These are phyloP conservation scores for Favolaschia claudopus DNA, from an alignment of 768 basidiomycete species.

Conservation along the genomic window DNA sequence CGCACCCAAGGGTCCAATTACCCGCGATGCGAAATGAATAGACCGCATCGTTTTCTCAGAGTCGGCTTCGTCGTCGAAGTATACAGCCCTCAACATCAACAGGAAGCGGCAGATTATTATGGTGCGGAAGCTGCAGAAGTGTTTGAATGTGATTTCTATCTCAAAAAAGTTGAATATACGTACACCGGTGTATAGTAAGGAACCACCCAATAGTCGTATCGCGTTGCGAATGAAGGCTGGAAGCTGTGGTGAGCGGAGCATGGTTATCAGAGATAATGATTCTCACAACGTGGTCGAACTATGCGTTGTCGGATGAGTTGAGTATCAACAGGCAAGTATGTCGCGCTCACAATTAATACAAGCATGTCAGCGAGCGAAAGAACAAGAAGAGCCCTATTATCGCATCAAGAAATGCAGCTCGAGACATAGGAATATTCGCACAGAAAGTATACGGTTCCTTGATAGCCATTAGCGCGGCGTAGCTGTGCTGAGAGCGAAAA, in stretches of 20 bases:
- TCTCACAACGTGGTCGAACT: slow-evolving; percentile 36
- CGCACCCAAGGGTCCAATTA: slow-evolving; percentile 37
- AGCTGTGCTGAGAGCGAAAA: background rate
- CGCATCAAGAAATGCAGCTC: background rate
- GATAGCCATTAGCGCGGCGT: background rate
- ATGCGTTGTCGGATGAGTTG: background rate
- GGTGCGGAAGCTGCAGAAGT: slow-evolving; percentile 35
- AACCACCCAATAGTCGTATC: slow-evolving; percentile 44
- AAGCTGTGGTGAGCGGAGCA: background rate
- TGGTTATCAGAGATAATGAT: background rate
- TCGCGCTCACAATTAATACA: slow-evolving; percentile 29
- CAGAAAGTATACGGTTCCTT: slow-evolving; percentile 38
- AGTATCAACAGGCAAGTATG: background rate
- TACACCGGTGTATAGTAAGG: slow-evolving; percentile 44
- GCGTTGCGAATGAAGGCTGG: slow-evolving; percentile 37
- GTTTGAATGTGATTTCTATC: background rate
- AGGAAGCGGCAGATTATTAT: slow-evolving; percentile 44
- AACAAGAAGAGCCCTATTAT: slow-evolving; percentile 32
- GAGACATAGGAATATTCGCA: slow-evolving; percentile 12
- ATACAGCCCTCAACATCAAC: slow-evolving; percentile 36
- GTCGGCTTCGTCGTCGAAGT: slow-evolving; percentile 28
- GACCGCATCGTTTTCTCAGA: background rate
- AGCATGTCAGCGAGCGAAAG: slow-evolving; percentile 43
- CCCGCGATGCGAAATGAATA: slow-evolving; percentile 30
- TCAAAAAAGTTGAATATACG: background rate